Evolutionary conservation across 805 yeast species (phyloP), one percentile per base, ranked within the genome.

Genomic region (Sugiyamaella qingdaonensis): DNA sequence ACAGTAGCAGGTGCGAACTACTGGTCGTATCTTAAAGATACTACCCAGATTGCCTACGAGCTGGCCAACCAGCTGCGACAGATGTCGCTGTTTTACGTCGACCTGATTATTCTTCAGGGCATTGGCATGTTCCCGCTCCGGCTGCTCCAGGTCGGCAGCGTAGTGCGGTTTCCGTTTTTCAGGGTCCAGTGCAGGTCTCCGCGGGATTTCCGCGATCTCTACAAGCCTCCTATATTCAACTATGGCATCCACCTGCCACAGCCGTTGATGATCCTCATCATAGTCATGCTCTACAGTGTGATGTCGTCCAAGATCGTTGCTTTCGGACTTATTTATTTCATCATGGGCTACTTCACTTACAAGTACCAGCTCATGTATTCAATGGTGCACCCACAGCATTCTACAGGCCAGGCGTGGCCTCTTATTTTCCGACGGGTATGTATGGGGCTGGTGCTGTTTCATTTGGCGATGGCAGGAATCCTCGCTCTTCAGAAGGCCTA

Each of bases 331-430:
- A 74, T 85, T 1, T 92, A 94, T 68, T 92, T 92, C 66, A 68
- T 87, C 13, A 71, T 89, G 52, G 97, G 98, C 0, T 92, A 82
- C 68, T 85, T 83, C 66, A 96, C 91, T 8, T 89, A 84, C 77
- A 92, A 92, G 70, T 92, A 91, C 67, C 97, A 90, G 68, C 74
- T 92, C 55, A 73, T 94, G 58, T 92, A 88, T 67, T 86, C 96
- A 0, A 85, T 94, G 73, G 90, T 89, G 32, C 98, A 94, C 68
- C 91, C 95, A 9, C 97, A 95, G 36, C 98, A 94, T 70, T 90
- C 97, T 0, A 94, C 97, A 0, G 99, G 98, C 0, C 87, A 86
- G 65, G 95, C 92, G 1, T 92, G 97, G 98, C 96, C 97, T 0
- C 73, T 90, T 47, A 84, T 92, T 1, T 86, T 87, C 64, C 77